A percentile compares a stretch with the other conserved stretches of the same genome.
These are phyloP conservation scores for Obba rivulosa DNA, from an alignment of 768 basidiomycete genomes.

Conservation along the genomic window DNA sequence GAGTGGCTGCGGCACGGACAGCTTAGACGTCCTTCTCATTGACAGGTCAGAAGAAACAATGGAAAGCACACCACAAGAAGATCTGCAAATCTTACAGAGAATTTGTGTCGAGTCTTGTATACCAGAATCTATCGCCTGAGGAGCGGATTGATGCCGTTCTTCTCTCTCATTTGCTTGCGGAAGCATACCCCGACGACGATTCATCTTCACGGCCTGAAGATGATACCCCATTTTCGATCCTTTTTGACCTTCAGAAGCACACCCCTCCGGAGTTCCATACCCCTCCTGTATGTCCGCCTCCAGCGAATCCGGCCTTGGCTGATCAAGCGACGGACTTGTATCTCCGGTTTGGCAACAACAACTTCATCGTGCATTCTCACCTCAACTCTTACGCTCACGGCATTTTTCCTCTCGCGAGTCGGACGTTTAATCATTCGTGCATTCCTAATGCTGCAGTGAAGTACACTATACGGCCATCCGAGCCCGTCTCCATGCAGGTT, in stretches of 20 bases:
- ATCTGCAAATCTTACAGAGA: constrained; percentile 57
- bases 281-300: not conserved
- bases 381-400: constrained; percentile 67
- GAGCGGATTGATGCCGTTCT: constrained; percentile 59
- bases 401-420: constrained; percentile 70
- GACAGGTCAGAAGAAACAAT: constrained; percentile 64
- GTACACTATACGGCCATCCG: constrained; percentile 39
- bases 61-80: constrained; percentile 59
- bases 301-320: not conserved
- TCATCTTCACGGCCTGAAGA: not conserved
- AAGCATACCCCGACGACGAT: constrained; percentile 16
- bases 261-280: constrained; percentile 1
- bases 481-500: constrained; percentile 53
- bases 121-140: constrained; percentile 44
- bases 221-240: constrained; percentile 5
- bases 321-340: constrained; percentile 30
- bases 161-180: constrained; percentile 56
- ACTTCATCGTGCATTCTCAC: constrained; percentile 74
- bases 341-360: constrained; percentile 72
- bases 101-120: constrained; percentile 41
- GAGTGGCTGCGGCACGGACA: not conserved
- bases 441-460: constrained; percentile 65
- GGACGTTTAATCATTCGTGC: constrained; percentile 83
- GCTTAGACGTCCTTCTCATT: not conserved
- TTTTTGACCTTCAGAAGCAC: constrained; percentile 21